A percentile compares a stretch with the other conserved stretches of the same genome.
Conservation (phyloP, 495 filamentous ascomycete species). For the Aspergillus sclerotioniger region DNA sequence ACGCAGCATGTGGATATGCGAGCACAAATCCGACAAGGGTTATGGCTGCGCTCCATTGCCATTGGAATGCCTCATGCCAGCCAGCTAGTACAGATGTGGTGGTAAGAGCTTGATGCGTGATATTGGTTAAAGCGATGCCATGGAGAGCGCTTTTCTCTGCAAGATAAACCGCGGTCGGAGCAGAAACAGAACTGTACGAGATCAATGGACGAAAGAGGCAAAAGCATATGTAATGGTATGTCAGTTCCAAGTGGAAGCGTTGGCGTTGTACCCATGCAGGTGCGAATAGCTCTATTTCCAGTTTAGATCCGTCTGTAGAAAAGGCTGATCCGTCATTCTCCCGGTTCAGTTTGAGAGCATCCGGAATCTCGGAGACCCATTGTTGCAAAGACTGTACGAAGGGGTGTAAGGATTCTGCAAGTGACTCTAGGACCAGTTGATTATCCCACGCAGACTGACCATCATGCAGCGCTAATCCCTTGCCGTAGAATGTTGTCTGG, state of each 20-base stretch:
- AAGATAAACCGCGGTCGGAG: too few relatives aligned
- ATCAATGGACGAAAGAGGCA: conserved; percentile 51
- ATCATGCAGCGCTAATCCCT: conserved; percentile 11
- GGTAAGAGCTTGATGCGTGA: too few relatives aligned
- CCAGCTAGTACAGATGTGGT: too few relatives aligned
- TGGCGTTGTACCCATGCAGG: conserved; percentile 48
- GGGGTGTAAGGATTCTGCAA: conserved; percentile 29
- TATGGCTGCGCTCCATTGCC: too few relatives aligned
- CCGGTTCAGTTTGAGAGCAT: conserved; percentile 34
- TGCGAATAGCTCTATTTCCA: conserved; percentile 39
- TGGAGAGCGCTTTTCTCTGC: too few relatives aligned
- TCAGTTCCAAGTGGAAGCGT: conserved; percentile 48
- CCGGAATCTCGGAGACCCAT: conserved; percentile 34
- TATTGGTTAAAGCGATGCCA: too few relatives aligned
- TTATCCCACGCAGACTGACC: conserved; percentile 20
- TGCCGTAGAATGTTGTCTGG: conserved; percentile 32
- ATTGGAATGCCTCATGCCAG: too few relatives aligned
- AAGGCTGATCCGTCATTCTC: conserved; percentile 32
- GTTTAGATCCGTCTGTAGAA: conserved; percentile 34
- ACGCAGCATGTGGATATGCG: too few relatives aligned
- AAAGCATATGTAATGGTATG: conserved; percentile 46
- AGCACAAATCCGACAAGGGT: too few relatives aligned
- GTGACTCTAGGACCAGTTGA: conserved; percentile 5
- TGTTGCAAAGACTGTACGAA: conserved; percentile 26
- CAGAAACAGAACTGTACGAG: neutral